A percentile compares a stretch with the other conserved stretches of the same genome.
Evolutionary conservation across 1,284 basidiomycete species (phyloP).

Genomic region (Tylopilus sp.): DNA sequence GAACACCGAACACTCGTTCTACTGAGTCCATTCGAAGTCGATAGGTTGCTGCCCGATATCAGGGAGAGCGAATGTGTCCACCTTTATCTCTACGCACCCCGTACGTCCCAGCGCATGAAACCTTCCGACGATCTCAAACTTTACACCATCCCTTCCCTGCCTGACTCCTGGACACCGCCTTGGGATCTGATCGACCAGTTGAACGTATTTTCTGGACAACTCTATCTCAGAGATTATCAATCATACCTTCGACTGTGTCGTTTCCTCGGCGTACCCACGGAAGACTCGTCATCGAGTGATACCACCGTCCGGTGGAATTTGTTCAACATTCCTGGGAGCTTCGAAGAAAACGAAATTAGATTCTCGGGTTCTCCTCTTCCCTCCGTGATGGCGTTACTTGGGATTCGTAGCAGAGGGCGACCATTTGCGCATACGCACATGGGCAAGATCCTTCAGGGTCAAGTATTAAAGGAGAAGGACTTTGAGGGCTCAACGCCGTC

Average conservation of each 20-base stretch:
- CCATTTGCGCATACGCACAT: slow-evolving; percentile 4
- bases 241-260: slow-evolving; percentile 34
- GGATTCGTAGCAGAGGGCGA: not conserved
- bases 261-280: no score
- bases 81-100: no score
- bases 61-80: no score
- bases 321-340: no score
- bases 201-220: slow-evolving; percentile 50
- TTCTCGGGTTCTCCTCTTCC: not conserved
- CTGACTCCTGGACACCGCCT: not conserved
- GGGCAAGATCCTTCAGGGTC: slow-evolving; percentile 7
- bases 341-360: no score
- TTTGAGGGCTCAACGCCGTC: no score
- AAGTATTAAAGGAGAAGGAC: not conserved
- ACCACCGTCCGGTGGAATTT: no score
- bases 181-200: not conserved
- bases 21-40: slow-evolving; percentile 30
- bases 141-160: slow-evolving; percentile 42
- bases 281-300: no score
- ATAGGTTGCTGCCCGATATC: no score
- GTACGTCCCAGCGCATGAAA: no score
- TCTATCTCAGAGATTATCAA: slow-evolving; percentile 25
- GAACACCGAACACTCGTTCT: no score
- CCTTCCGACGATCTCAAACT: slow-evolving; percentile 49
- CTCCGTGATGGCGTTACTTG: not conserved